phyloP scores from a whole-genome alignment of 1,284 basidiomycete genomes.

The Tilletia setariae region DNA sequence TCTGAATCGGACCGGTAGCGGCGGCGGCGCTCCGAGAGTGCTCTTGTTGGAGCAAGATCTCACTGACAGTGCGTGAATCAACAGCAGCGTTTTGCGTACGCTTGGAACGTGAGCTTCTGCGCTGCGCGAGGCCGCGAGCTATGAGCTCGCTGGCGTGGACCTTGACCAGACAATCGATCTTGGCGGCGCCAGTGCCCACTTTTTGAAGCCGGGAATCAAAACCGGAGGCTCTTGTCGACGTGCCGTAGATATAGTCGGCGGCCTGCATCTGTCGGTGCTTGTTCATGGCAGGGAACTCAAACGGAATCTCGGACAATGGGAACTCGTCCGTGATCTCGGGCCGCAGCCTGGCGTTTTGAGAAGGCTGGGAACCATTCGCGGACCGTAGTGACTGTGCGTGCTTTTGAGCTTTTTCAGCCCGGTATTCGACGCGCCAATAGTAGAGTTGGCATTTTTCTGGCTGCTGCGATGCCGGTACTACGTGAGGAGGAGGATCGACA shows the following conservation, averaged over 20 bases:
- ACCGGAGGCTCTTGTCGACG: slow-evolving; percentile 39
- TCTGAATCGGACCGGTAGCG: slow-evolving; percentile 40
- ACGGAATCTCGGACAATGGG: slow-evolving; percentile 58
- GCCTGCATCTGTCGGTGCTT: slow-evolving; percentile 52
- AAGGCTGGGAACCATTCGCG: neutral
- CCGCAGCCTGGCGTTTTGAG: neutral
- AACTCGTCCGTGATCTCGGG: slow-evolving; percentile 55
- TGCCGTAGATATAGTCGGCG: slow-evolving; percentile 56
- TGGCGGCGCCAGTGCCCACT: slow-evolving; percentile 56
- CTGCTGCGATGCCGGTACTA: slow-evolving; percentile 48
- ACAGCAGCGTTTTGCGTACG: slow-evolving; percentile 47
- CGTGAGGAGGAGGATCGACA: slow-evolving; percentile 47
- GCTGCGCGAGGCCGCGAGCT: slow-evolving; percentile 32
- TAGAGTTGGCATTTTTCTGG: slow-evolving; percentile 58
- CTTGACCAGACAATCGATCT: slow-evolving; percentile 60
- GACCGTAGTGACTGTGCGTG: neutral
- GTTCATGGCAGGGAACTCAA: slow-evolving; percentile 59
- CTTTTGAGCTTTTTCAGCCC: too few species aligned
- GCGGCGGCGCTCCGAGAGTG: slow-evolving; percentile 15
- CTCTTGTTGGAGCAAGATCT: slow-evolving; percentile 53
- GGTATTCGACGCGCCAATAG: slow-evolving; percentile 56
- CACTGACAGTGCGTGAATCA: slow-evolving; percentile 53
- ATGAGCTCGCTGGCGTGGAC: slow-evolving; percentile 56
- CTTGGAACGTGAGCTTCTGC: slow-evolving; percentile 34
- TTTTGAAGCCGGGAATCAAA: slow-evolving; percentile 56